Evolutionary conservation across 345 rosid genomes (phyloP).

Genomic region (Dipteronia sinensis): DNA sequence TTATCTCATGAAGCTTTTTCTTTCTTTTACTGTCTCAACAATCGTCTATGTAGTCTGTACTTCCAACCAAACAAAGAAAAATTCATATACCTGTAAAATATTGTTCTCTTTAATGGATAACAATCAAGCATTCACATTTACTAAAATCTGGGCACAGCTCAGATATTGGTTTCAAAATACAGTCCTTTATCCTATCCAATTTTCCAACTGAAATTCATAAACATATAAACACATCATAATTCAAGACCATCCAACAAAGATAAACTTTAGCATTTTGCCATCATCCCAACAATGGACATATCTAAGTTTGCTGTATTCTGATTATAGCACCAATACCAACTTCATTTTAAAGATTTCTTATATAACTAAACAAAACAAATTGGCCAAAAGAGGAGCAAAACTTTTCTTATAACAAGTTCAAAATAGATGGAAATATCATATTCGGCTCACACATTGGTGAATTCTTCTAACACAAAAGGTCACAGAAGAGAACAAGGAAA

Average conservation of each 20-base stretch:
- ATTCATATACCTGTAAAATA: too few relatives aligned
- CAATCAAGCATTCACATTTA: too few relatives aligned
- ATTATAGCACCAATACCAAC: background rate
- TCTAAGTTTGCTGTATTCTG: background rate
- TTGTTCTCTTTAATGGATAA: too few relatives aligned
- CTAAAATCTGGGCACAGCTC: too few relatives aligned
- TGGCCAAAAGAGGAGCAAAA: background rate
- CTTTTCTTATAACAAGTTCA: background rate
- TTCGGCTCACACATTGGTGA: background rate
- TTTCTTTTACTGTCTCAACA: background rate
- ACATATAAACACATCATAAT: too few relatives aligned
- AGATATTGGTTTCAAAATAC: too few relatives aligned
- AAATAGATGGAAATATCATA: background rate
- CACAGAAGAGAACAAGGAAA: constrained; percentile 6
- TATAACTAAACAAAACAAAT: background rate
- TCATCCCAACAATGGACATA: too few relatives aligned
- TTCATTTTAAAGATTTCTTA: background rate
- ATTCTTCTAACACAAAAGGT: constrained; percentile 4
- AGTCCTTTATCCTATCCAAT: too few relatives aligned
- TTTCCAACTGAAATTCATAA: too few relatives aligned
- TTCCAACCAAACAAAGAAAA: background rate
- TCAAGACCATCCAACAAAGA: too few relatives aligned
- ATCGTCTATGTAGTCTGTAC: background rate
- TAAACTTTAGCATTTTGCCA: too few relatives aligned
- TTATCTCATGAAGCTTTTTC: background rate